phyloP scores from a whole-genome alignment of 1,284 basidiomycete genomes.

The Acaromyces ingoldii region DNA sequence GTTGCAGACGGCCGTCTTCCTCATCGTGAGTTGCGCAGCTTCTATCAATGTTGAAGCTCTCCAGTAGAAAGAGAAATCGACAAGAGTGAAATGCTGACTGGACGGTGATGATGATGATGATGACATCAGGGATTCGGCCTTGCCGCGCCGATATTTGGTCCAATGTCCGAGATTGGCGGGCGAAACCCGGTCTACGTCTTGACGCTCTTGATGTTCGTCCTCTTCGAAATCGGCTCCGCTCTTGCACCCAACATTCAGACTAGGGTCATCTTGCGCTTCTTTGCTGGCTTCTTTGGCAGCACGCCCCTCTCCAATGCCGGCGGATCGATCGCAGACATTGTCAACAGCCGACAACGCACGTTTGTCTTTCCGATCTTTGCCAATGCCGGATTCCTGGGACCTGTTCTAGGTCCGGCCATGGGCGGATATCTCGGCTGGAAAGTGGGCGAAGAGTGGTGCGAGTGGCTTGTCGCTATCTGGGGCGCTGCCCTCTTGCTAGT shows the following conservation, averaged over 20 bases:
- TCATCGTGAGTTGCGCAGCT: too few species aligned
- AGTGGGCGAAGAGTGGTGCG: slow-evolving; percentile 10
- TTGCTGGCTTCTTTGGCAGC: slow-evolving; percentile 10
- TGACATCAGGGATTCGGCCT: too few species aligned
- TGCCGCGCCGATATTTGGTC: too few species aligned
- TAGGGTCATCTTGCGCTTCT: slow-evolving; percentile 9
- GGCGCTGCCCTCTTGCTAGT: not conserved
- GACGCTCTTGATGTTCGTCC: slow-evolving; percentile 2
- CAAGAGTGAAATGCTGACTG: too few species aligned
- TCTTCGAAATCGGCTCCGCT: slow-evolving; percentile 10
- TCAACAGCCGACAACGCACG: slow-evolving; percentile 1
- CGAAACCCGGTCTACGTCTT: slow-evolving; percentile 6
- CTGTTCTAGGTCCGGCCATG: slow-evolving; percentile 9
- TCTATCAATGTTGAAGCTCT: too few species aligned
- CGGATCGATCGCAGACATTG: slow-evolving; percentile 8
- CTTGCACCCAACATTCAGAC: slow-evolving; percentile 11
- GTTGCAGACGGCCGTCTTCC: slow-evolving; percentile 6
- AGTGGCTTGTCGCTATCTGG: slow-evolving; percentile 10
- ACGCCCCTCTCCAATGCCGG: slow-evolving; percentile 13
- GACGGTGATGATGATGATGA: too few species aligned
- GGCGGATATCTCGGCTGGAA: slow-evolving; percentile 5
- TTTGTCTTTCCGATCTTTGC: slow-evolving; percentile 6
- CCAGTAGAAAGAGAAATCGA: too few species aligned
- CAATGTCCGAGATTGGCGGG: slow-evolving; percentile 7
- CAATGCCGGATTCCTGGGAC: slow-evolving; percentile 10